Evolutionary conservation across 257 asterid genomes (phyloP).

Genomic region (Plectranthus barbatus): DNA sequence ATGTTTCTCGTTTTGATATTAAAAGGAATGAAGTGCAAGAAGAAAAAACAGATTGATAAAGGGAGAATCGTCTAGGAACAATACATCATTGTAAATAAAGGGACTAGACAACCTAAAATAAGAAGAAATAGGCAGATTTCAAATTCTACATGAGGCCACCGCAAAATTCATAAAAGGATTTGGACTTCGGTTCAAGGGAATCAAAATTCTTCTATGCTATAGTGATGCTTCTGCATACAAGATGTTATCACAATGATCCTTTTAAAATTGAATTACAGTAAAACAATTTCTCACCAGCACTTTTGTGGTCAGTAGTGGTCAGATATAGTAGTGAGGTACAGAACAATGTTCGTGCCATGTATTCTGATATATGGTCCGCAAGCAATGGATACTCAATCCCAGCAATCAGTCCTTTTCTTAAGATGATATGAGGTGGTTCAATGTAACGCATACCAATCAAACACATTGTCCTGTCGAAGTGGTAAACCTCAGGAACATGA

Average conservation of each 20-base stretch:
- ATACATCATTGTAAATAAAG: background rate
- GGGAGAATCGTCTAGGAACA: too few relatives aligned
- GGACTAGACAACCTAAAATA: background rate
- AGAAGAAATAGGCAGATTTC: background rate
- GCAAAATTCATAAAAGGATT: background rate
- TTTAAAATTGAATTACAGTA: background rate
- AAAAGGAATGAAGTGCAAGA: background rate
- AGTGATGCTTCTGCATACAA: background rate
- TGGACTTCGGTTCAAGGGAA: background rate
- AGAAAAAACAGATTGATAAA: too few relatives aligned
- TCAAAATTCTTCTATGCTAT: background rate
- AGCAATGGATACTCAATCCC: conserved; percentile 86
- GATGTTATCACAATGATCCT: background rate
- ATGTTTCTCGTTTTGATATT: background rate
- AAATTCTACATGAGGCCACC: background rate
- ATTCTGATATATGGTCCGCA: conserved; percentile 73
- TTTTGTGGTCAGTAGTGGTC: conserved; percentile 79
- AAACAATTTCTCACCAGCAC: conserved; percentile 45
- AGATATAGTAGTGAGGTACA: conserved; percentile 82
- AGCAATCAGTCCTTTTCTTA: conserved; percentile 82
- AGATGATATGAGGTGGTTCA: conserved; percentile 91
- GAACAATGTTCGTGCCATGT: conserved; percentile 83
- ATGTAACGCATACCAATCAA: conserved; percentile 89
- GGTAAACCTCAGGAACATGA: conserved; percentile 90
- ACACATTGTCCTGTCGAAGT: conserved; percentile 80